Evolutionary conservation across 257 asterid species (phyloP).

Genomic region (Verbascum thapsus): DNA sequence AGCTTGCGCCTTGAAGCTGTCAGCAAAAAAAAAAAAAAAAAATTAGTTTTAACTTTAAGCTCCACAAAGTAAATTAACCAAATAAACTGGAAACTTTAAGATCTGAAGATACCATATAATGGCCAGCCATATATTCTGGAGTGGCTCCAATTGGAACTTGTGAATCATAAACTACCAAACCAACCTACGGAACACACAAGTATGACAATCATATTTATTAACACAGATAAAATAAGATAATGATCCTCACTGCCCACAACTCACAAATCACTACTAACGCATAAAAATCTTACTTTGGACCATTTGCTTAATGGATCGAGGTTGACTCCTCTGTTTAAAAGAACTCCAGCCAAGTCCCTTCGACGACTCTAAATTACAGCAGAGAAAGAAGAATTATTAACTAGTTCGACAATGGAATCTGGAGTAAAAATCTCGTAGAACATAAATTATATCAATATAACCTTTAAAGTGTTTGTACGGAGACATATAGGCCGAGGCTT

Average conservation of each 20-base stretch:
- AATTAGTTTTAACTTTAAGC: constrained; percentile 32
- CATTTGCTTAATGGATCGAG: constrained; percentile 95
- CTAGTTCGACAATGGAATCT: constrained; percentile 14
- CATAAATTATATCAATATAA: constrained; percentile 27
- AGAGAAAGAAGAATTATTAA: constrained; percentile 17
- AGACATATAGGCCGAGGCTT: constrained; percentile 90
- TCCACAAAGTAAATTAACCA: background rate
- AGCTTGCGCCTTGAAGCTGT: constrained; percentile 95
- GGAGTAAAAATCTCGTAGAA: background rate
- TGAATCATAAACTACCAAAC: constrained; percentile 91
- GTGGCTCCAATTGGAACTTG: constrained; percentile 98
- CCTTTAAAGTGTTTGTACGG: constrained; percentile 91
- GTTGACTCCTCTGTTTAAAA: constrained; percentile 93
- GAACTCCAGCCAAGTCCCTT: constrained; percentile 94
- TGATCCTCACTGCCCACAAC: constrained; percentile 4
- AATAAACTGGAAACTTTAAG: constrained; percentile 12
- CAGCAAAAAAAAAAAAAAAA: constrained; percentile 24
- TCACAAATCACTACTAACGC: background rate
- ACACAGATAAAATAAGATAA: background rate
- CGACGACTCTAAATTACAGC: constrained; percentile 70
- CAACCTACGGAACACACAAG: constrained; percentile 57
- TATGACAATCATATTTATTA: constrained; percentile 3
- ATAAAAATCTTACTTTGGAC: constrained; percentile 78
- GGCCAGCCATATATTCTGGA: constrained; percentile 98
- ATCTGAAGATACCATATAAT: constrained; percentile 74